Evolutionary conservation across 2,329 filamentous ascomycete species (phyloP), one percentile per base, ranked within the genome.

Genomic region (Helicocarpus griseus): DNA sequence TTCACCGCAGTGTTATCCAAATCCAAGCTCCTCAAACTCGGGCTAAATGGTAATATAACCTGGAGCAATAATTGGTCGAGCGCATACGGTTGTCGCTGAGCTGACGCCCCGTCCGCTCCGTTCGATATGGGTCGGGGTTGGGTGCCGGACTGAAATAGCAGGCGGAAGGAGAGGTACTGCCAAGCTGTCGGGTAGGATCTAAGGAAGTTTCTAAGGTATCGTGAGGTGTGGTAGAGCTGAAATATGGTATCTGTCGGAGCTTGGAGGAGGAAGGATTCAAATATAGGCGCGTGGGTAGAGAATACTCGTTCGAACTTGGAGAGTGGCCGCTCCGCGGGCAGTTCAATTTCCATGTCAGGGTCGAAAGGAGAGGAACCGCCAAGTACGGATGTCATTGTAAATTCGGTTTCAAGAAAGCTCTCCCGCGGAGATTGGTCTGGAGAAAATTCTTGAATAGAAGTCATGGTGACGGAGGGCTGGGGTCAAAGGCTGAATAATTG

Each of bases 1-100:
- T 75, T 78, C 24, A 81, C 78, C 9, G 78, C 76, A 7, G 79
- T 82, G 61, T 81, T 81, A 67, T 80, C 79, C 54, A 82, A 67
- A 62, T 81, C 78, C 54, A 82, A 66, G 55, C 74, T 81, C 57
- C 69, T 75, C 56, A 82, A 66, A 51, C 77, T 74, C 22, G 73
- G 74, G 47, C 77, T 80, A 60, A 79, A 77, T 19, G 79, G 78
- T 11, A 78, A 67, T 48, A 80, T 69, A 47, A 80, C 73, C 53
- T 73, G 73, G 65, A 77, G 74, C 54, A 82, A 68, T 41, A 82
- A 68, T 58, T 77, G 75, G 58, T 82, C 79, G 46, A 82, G 71
- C 19, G 78, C 74, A 64, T 82, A 81, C 14, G 77, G 78, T 58
- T 78, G 75, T 40, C 76, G 73, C 38, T 65, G 65, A 14, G 63